Evolutionary conservation across 371 early-diverging fungal genomes (phyloP), one percentile per base, ranked within the genome.

Genomic region (Mucor lusitanicus): DNA sequence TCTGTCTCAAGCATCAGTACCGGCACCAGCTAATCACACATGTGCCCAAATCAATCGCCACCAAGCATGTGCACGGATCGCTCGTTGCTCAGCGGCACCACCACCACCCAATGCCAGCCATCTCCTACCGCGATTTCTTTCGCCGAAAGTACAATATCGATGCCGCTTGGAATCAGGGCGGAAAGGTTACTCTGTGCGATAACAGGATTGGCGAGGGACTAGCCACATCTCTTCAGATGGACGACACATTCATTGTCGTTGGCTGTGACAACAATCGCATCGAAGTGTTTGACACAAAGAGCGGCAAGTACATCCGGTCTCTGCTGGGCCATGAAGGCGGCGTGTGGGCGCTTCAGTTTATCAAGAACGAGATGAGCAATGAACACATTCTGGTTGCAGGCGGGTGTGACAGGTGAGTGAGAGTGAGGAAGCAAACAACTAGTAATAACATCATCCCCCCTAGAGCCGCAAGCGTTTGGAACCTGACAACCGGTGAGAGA

Each of bases 261-360:
- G 92, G 92, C 42, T 91, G 90, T 17, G 92, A 93, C 68, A 91
- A 92, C 61, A 83, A 86, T 59, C 83, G 85, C 4, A 90, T 92
- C 58, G 88, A 91, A 61, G 84, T 93, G 37, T 93, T 87, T 78
- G 88, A 90, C 65, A 83, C 86, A 3, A 74, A 73, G 1, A 82
- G 81, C 17, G 92, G 94, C 0, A 72, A 75, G 19, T 69, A 85
- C 27, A 63, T 84, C 19, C 75, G 85, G 44, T 81, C 84, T 12
- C 74, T 95, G 8, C 75, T 78, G 33, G 95, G 94, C 7, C 96
- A 95, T 76, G 85, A 85, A 28, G 95, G 94, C 5, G 95, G 96
- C 33, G 92, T 96, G 6, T 95, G 96, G 96, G 90, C 94, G 1
- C 83, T 95, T 54, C 89, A 91, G 70, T 91, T 81, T 64, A 85